Conservation (phyloP, 2,329 filamentous ascomycete genomes). For the Aspergillus novoparasiticus region DNA sequence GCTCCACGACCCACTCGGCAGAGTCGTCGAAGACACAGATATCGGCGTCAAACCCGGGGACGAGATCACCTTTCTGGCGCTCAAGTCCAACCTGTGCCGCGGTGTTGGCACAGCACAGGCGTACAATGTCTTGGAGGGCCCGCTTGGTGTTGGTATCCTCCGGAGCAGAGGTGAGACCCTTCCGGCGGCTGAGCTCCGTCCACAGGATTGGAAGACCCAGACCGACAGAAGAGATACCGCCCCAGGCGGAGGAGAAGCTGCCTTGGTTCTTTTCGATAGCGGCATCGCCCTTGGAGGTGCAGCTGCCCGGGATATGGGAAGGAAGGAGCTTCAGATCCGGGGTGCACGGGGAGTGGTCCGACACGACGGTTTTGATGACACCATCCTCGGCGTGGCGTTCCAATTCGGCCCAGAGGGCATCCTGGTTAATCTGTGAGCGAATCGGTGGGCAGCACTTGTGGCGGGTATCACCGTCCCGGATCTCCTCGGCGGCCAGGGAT, state of each 20-base stretch:
- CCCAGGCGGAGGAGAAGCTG: constrained; percentile 96
- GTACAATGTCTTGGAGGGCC: constrained; percentile 75
- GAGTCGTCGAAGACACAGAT: constrained; percentile 88
- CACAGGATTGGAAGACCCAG: constrained; percentile 89
- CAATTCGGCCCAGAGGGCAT: constrained; percentile 84
- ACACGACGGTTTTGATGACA: constrained; percentile 88
- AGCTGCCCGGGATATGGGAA: constrained; percentile 60
- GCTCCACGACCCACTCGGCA: constrained; percentile 72
- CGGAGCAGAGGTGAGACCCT: constrained; percentile 47
- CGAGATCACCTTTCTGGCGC: constrained; percentile 77
- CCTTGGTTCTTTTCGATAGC: constrained; percentile 54
- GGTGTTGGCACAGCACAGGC: constrained; percentile 83
- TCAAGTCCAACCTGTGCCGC: constrained; percentile 84
- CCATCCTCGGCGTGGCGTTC: constrained; percentile 62
- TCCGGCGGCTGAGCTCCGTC: constrained; percentile 70
- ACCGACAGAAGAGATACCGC: constrained; percentile 91
- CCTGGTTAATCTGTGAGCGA: constrained; percentile 76
- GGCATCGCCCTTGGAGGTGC: constrained; percentile 29
- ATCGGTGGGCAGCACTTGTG: constrained; percentile 97
- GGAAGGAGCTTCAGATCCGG: constrained; percentile 90
- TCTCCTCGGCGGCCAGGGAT: constrained; percentile 77
- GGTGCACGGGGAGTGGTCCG: constrained; percentile 94
- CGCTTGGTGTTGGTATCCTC: constrained; percentile 48
- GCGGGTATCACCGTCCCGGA: constrained; percentile 81
- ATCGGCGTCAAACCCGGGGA: constrained; percentile 83